These are phyloP conservation scores for Brasilioporus rufonigricans DNA, from an alignment of 768 basidiomycete species.

Conservation along the genomic window DNA sequence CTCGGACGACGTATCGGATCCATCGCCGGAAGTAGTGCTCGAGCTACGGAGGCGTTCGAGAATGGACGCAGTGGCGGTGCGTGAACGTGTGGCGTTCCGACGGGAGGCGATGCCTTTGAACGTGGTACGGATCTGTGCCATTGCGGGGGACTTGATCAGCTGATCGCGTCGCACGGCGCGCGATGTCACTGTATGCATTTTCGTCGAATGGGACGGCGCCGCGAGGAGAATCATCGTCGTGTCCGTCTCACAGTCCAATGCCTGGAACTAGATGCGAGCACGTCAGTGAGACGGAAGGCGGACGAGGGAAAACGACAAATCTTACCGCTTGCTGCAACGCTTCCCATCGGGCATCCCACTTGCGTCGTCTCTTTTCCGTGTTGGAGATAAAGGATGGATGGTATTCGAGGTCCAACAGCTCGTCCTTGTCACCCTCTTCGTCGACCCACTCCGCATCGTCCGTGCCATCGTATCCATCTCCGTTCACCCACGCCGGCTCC, in stretches of 20 bases:
- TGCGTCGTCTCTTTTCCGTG: too few relatives aligned
- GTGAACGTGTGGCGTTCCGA: too few relatives aligned
- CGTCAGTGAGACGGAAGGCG: constrained; percentile 1
- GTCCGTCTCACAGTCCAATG: constrained; percentile 77
- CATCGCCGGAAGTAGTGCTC: too few relatives aligned
- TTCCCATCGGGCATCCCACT: constrained; percentile 79
- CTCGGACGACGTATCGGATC: too few relatives aligned
- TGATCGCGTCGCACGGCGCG: constrained; percentile 65
- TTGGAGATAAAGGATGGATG: too few relatives aligned
- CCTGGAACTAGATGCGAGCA: constrained; percentile 56
- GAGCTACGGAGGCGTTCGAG: too few relatives aligned
- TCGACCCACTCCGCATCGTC: constrained; percentile 68
- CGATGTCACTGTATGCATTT: constrained; percentile 61
- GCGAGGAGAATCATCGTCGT: constrained; percentile 73
- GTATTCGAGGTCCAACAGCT: too few relatives aligned
- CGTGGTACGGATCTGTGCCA: too few relatives aligned
- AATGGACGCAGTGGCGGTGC: too few relatives aligned
- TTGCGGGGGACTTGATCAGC: constrained; percentile 44
- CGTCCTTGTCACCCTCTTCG: constrained; percentile 68
- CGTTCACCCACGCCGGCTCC: constrained; percentile 38
- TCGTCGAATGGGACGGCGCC: constrained; percentile 69
- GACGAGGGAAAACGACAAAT: background rate
- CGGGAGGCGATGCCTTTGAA: too few relatives aligned
- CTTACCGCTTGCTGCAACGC: constrained; percentile 68
- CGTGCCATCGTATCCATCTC: constrained; percentile 7